Conservation (phyloP, 140 eudicot species). For the Oenanthe javanica region DNA sequence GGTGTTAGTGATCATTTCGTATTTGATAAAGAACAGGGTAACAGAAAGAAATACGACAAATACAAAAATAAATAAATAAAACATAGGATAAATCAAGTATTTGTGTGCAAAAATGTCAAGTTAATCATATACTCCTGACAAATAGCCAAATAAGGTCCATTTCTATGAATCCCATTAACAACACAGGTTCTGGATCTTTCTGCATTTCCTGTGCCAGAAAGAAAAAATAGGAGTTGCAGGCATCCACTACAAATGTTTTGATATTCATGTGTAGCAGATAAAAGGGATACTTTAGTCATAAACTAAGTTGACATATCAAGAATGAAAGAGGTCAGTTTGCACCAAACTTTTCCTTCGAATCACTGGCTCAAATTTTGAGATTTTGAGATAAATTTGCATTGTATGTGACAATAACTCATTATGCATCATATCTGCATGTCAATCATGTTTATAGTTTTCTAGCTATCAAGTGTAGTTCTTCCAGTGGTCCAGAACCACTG, state of each 20-base stretch:
- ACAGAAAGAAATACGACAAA: background rate
- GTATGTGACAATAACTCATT: background rate
- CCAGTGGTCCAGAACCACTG: background rate
- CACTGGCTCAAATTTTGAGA: background rate
- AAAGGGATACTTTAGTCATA: background rate
- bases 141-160: background rate
- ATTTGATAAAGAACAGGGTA: constrained; percentile 5
- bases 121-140: no score
- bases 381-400: background rate
- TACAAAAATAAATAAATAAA: background rate
- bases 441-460: background rate
- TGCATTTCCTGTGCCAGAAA: background rate
- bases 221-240: background rate
- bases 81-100: no score
- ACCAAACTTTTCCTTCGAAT: background rate
- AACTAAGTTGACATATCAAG: background rate
- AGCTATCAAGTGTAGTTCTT: background rate
- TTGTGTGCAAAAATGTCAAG: no score
- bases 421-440: background rate
- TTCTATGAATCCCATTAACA: background rate
- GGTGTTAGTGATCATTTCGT: background rate
- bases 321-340: background rate
- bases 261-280: background rate
- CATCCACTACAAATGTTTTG: background rate
- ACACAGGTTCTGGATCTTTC: background rate